phyloP scores from a whole-genome alignment of 2,329 filamentous ascomycete species.

The Xylariaceae sp. region DNA sequence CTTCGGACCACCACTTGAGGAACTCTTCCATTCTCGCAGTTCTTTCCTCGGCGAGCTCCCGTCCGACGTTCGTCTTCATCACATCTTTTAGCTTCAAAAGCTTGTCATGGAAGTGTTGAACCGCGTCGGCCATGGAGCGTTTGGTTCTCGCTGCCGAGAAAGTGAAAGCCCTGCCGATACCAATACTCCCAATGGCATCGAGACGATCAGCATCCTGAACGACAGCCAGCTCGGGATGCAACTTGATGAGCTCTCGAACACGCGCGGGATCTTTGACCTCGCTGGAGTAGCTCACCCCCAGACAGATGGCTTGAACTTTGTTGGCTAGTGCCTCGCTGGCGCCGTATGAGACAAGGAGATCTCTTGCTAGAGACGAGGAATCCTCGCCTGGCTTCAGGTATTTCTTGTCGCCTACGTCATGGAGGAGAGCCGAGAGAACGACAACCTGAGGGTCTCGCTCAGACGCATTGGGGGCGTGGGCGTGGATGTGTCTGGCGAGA shows the following conservation, averaged over 20 bases:
- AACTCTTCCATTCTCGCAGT: constrained; percentile 48
- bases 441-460: constrained; percentile 50
- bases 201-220: constrained; percentile 90
- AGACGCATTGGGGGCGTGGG: constrained; percentile 28
- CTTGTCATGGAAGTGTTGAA: constrained; percentile 74
- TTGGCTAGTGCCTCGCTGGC: constrained; percentile 53
- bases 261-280: constrained; percentile 61
- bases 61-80: constrained; percentile 59
- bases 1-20: constrained; percentile 54
- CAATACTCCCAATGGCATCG: constrained; percentile 85
- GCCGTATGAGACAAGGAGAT: constrained; percentile 52
- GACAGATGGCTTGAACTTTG: constrained; percentile 65
- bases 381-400: constrained; percentile 59
- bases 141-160: constrained; percentile 61
- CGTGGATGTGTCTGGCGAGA: constrained; percentile 62
- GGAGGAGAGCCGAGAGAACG: constrained; percentile 68
- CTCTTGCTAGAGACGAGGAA: constrained; percentile 48
- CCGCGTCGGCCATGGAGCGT: constrained; percentile 54
- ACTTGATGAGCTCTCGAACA: constrained; percentile 55
- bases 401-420: constrained; percentile 85
- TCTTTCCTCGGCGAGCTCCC: constrained; percentile 47
- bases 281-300: constrained; percentile 70
- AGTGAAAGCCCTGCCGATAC: constrained; percentile 71
- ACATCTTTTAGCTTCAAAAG: constrained; percentile 57
- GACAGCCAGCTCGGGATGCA: constrained; percentile 69